Percentiles rank a stretch among this genome's conserved stretches.
These are phyloP conservation scores for Beta vulgaris DNA, from an alignment of 148 eudicot species.

Conservation along the genomic window DNA sequence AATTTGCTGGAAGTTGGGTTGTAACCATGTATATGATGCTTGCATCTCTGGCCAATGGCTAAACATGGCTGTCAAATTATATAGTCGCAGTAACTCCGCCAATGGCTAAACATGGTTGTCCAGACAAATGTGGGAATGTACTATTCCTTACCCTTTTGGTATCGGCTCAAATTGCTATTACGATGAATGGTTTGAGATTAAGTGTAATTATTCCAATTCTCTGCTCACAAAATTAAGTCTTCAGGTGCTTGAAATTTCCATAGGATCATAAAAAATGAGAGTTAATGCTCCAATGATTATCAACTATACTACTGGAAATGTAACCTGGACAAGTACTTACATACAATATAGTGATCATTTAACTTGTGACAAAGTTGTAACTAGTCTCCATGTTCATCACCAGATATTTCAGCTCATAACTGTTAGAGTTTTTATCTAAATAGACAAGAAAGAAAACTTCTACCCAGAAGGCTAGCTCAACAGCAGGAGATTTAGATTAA, in stretches of 20 bases:
- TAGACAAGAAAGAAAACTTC: no score
- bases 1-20: not conserved
- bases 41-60: not conserved
- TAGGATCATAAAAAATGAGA: conserved; percentile 3
- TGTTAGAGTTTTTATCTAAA: no score
- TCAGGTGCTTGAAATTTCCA: conserved; percentile 17
- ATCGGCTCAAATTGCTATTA: conserved; percentile 16
- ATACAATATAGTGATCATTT: no score
- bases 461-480: no score
- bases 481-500: no score
- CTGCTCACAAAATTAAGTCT: conserved; percentile 11
- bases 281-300: conserved; percentile 4
- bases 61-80: not conserved
- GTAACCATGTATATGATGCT: conserved; percentile 3
- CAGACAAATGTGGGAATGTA: conserved; percentile 14
- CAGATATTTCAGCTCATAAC: no score
- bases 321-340: conserved; percentile 14
- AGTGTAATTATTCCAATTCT: conserved; percentile 9
- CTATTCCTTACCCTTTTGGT: conserved; percentile 24
- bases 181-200: conserved; percentile 17
- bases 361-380: no score
- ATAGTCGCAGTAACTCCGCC: not conserved
- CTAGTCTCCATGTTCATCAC: no score
- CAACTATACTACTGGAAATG: not conserved
- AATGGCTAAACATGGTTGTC: conserved; percentile 19